Conservation (phyloP, 257 asterid species). For the Sherardia arvensis region DNA sequence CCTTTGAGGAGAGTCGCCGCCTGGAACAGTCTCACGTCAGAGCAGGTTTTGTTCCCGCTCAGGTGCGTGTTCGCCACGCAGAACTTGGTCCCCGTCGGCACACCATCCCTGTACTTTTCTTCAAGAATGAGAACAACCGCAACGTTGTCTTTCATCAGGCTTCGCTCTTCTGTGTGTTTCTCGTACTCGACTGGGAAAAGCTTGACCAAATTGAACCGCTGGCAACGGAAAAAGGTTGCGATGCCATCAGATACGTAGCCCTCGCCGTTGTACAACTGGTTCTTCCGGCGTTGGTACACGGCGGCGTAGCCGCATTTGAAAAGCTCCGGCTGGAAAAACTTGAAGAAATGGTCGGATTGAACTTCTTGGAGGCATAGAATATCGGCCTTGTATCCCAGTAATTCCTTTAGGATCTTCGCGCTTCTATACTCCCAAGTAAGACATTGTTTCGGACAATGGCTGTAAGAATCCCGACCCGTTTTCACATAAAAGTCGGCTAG, state of each 20-base stretch:
- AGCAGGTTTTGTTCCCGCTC: not conserved
- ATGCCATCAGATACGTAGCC: not conserved
- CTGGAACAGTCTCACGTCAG: not conserved
- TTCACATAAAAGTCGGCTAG: not conserved
- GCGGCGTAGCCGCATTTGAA: not conserved
- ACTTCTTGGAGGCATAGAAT: not conserved
- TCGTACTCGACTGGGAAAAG: not conserved
- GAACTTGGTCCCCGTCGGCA: not conserved
- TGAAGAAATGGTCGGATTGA: not conserved
- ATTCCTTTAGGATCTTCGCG: not conserved
- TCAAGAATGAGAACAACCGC: not conserved
- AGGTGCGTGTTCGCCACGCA: not conserved
- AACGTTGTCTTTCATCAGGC: not conserved
- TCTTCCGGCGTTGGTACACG: not conserved
- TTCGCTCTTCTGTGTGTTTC: not conserved
- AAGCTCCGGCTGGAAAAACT: not conserved
- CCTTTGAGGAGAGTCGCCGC: not conserved
- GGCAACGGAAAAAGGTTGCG: not conserved
- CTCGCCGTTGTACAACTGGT: not conserved
- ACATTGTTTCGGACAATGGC: not conserved
- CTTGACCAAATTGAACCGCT: not conserved
- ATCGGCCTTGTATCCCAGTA: not conserved
- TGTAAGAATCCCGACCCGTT: not conserved
- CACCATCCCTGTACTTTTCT: not conserved
- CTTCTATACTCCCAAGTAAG: not conserved